Conservation (phyloP, 176 grass and related monocot species). For the Bonia amplexicaulis region DNA sequence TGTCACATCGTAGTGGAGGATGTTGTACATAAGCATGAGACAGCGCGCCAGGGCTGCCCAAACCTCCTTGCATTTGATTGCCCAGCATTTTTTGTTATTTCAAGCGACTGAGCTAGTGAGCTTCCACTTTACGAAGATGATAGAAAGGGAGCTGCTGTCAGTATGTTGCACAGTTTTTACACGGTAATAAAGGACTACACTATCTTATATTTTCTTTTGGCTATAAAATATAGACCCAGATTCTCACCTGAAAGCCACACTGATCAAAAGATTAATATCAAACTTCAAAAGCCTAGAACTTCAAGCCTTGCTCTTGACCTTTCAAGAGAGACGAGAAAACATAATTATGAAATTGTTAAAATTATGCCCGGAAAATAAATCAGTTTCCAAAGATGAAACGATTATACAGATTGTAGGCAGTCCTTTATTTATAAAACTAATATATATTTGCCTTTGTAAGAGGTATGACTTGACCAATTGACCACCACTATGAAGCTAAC, state of each 20-base stretch:
- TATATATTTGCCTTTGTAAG: neutral
- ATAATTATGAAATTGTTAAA: constrained; percentile 10
- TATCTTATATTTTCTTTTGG: constrained; percentile 16
- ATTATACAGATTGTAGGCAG: neutral
- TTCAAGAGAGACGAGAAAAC: constrained; percentile 18
- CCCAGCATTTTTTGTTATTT: constrained; percentile 29
- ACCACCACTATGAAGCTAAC: neutral
- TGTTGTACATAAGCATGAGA: constrained; percentile 90
- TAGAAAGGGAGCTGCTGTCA: neutral
- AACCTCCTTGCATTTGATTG: constrained; percentile 54
- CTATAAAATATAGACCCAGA: constrained; percentile 7
- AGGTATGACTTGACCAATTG: neutral
- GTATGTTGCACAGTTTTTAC: constrained; percentile 2
- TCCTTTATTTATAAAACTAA: neutral
- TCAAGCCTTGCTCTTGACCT: constrained; percentile 81
- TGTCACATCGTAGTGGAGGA: constrained; percentile 79
- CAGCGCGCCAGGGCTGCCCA: constrained; percentile 54
- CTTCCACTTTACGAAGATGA: constrained; percentile 4
- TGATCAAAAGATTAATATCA: constrained; percentile 15
- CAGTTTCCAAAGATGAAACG: neutral
- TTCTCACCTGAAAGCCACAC: constrained; percentile 33
- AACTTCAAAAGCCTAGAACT: constrained; percentile 19
- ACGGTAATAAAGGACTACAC: constrained; percentile 11
- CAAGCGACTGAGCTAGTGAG: neutral
- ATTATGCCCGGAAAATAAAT: neutral